Percentiles rank a stretch among this genome's conserved stretches.
phyloP scores from a whole-genome alignment of 139 green algal genomes.

The Diplosphaera chodatii region DNA sequence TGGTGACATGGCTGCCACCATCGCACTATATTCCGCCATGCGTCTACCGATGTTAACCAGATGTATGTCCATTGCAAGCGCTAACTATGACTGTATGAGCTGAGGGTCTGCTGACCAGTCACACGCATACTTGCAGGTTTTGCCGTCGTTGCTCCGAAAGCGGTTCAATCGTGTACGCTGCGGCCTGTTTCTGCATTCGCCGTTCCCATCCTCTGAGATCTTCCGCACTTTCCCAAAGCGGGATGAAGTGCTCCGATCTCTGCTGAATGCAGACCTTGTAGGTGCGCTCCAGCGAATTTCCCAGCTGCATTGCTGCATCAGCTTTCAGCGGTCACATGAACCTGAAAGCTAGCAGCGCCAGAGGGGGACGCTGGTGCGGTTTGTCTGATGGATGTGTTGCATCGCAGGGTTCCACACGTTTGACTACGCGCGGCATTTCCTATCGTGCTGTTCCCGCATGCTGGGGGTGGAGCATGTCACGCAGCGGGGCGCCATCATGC shows the following conservation, averaged over 20 bases:
- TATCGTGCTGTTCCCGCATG: constrained; percentile 93
- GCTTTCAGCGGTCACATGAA: background rate
- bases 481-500: constrained; percentile 72
- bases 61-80: too few species aligned
- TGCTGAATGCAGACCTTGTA: constrained; percentile 94
- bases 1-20: too few species aligned
- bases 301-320: too few species aligned
- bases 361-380: too few species aligned
- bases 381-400: too few species aligned
- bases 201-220: constrained; percentile 95
- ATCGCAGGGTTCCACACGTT: constrained; percentile 93
- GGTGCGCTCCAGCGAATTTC: too few species aligned
- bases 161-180: constrained; percentile 64
- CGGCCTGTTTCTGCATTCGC: constrained; percentile 95
- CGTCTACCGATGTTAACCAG: too few species aligned
- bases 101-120: too few species aligned
- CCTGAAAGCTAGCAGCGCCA: too few species aligned
- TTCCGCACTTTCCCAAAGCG: constrained; percentile 93
- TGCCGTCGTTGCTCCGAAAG: constrained; percentile 89
- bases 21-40: too few species aligned
- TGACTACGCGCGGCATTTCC: constrained; percentile 98
- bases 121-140: too few species aligned
- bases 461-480: constrained; percentile 93
- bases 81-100: too few species aligned
- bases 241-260: constrained; percentile 85